These are phyloP conservation scores for Stachybotrys chartarum DNA, from an alignment of 2,329 filamentous ascomycete genomes.

Conservation along the genomic window DNA sequence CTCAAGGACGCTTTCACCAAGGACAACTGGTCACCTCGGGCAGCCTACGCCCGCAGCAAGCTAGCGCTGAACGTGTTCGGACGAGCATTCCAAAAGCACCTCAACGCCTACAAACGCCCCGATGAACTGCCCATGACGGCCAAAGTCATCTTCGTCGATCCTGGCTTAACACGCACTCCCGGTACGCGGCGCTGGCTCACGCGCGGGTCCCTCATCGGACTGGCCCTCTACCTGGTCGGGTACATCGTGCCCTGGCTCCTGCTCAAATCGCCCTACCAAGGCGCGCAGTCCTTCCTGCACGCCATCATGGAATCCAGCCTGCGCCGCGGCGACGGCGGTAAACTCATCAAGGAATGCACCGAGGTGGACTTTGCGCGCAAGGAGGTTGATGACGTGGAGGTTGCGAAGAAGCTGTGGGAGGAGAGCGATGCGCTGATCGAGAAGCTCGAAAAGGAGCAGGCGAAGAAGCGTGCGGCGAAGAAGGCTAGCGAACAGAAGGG, in stretches of 20 bases:
- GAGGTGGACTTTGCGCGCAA: slow-evolving; percentile 63
- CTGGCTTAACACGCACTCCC: slow-evolving; percentile 76
- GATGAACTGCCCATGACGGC: slow-evolving; percentile 78
- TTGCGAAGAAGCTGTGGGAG: slow-evolving; percentile 84
- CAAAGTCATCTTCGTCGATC: slow-evolving; percentile 80
- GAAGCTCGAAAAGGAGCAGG: slow-evolving; percentile 71
- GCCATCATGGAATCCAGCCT: slow-evolving; percentile 77
- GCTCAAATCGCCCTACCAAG: slow-evolving; percentile 76
- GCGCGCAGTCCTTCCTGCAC: slow-evolving; percentile 78
- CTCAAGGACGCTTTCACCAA: slow-evolving; percentile 45
- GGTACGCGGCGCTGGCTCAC: slow-evolving; percentile 85
- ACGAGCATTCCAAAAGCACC: slow-evolving; percentile 84
- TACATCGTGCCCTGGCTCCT: slow-evolving; percentile 84
- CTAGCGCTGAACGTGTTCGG: slow-evolving; percentile 86
- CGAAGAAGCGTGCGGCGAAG: slow-evolving; percentile 39
- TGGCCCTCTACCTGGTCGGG: slow-evolving; percentile 66
- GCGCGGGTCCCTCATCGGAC: slow-evolving; percentile 72
- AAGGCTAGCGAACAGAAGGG: slow-evolving; percentile 26
- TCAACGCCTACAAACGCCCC: slow-evolving; percentile 75
- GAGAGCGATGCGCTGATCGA: slow-evolving; percentile 81
- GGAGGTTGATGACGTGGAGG: slow-evolving; percentile 70
- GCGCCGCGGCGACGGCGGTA: slow-evolving; percentile 57
- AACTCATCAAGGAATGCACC: slow-evolving; percentile 81
- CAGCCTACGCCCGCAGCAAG: slow-evolving; percentile 59
- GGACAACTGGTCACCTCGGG: slow-evolving; percentile 46